A percentile compares a stretch with the other conserved stretches of the same genome.
Evolutionary conservation across 208 protist genomes (phyloP).

Genomic region (Leishmania tropica): DNA sequence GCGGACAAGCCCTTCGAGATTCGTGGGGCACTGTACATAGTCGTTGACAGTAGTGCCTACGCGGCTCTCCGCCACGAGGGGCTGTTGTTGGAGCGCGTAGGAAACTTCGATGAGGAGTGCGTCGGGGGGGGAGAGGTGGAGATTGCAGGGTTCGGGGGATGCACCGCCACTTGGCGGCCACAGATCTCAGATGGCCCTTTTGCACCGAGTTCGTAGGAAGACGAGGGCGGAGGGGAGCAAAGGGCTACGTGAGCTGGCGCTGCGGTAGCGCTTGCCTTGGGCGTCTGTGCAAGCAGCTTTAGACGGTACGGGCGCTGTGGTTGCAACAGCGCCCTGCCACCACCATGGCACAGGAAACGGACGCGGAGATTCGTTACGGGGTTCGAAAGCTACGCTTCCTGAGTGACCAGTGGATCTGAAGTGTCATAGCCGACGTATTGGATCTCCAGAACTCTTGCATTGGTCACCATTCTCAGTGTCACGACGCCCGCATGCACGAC

Average conservation of each 20-base stretch:
- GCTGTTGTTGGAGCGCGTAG: slow-evolving; percentile 8
- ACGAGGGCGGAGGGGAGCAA: neutral
- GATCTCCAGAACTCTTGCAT: slow-evolving; percentile 32
- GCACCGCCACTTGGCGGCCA: neutral
- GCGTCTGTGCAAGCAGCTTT: slow-evolving; percentile 24
- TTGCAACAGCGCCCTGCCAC: slow-evolving; percentile 15
- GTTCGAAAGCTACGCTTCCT: slow-evolving; percentile 26
- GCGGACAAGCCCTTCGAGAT: slow-evolving; percentile 6
- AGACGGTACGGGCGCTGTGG: slow-evolving; percentile 12
- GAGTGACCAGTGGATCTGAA: slow-evolving; percentile 22
- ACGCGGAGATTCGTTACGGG: neutral
- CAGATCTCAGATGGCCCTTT: neutral
- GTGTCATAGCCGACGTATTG: neutral
- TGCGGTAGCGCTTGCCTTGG: slow-evolving; percentile 5
- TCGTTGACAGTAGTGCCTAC: slow-evolving; percentile 7
- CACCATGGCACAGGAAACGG: slow-evolving; percentile 26
- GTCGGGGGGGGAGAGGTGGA: neutral
- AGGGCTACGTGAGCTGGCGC: slow-evolving; percentile 11
- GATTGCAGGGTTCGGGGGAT: neutral
- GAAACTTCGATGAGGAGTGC: neutral
- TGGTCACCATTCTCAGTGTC: slow-evolving; percentile 32
- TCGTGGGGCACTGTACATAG: neutral
- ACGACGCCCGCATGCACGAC: slow-evolving; percentile 3
- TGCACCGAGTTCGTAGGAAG: neutral
- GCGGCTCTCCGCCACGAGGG: slow-evolving; percentile 15